A percentile compares a stretch with the other conserved stretches of the same genome.
These are phyloP conservation scores for Magnusiomyces tetraspermus DNA, from an alignment of 1,139 yeast genomes.

Conservation along the genomic window DNA sequence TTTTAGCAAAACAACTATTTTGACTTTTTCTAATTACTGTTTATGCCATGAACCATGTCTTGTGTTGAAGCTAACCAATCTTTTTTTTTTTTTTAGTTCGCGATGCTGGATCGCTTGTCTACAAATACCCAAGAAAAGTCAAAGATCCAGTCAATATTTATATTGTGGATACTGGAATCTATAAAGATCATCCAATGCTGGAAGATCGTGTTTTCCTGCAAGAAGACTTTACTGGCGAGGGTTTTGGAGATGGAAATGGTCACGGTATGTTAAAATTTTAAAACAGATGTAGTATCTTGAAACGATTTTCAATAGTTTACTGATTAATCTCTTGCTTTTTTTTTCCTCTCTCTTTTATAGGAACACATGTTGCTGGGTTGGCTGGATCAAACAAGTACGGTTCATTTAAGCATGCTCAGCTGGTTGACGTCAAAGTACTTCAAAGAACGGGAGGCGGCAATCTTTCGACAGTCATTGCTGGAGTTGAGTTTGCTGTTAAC, in stretches of 20 bases:
- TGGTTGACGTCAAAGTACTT: constrained; percentile 69
- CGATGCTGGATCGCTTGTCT: constrained; percentile 27
- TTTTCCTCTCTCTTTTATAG: constrained; percentile 24
- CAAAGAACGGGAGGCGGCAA: constrained; percentile 57
- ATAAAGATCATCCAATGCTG: constrained; percentile 51
- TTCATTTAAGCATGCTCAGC: constrained; percentile 56
- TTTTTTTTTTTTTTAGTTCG: background rate
- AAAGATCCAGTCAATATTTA: constrained; percentile 52
- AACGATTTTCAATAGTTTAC: no score
- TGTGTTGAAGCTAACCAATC: no score
- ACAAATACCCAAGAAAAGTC: constrained; percentile 35
- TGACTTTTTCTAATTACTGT: background rate
- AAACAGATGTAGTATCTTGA: no score
- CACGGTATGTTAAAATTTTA: constrained; percentile 43
- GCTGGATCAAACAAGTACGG: constrained; percentile 73
- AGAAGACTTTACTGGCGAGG: constrained; percentile 54
- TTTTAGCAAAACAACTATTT: no score
- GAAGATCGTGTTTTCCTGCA: constrained; percentile 54
- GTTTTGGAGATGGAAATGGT: constrained; percentile 56
- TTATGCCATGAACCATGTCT: no score
- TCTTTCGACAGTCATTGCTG: constrained; percentile 54
- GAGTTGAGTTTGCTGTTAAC: constrained; percentile 68
- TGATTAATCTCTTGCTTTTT: background rate
- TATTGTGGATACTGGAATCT: constrained; percentile 73
- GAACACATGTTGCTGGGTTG: constrained; percentile 86